phyloP scores from a whole-genome alignment of 176 grass and related monocot species.

The Oryza brachyantha region DNA sequence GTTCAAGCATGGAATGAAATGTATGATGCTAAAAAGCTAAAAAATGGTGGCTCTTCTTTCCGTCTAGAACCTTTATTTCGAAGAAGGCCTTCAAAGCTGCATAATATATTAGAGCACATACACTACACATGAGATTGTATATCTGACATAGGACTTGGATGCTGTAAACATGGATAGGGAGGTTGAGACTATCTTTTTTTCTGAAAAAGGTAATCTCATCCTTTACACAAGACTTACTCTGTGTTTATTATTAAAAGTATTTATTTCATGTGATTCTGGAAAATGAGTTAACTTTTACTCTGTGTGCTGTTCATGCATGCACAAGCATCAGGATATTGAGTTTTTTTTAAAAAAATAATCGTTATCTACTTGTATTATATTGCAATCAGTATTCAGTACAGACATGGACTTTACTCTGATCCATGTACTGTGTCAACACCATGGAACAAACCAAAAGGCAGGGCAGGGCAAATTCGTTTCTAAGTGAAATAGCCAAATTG shows the following conservation, averaged over 20 bases:
- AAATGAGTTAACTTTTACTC: background rate
- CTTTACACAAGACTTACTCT: background rate
- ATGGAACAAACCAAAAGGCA: background rate
- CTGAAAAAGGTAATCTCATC: slow-evolving; percentile 42
- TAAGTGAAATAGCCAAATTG: background rate
- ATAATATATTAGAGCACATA: slow-evolving; percentile 62
- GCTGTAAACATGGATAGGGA: slow-evolving; percentile 26
- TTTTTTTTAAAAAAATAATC: background rate
- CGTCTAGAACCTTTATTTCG: slow-evolving; percentile 65
- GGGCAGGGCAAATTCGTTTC: background rate
- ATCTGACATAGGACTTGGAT: slow-evolving; percentile 19
- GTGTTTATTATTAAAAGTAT: background rate
- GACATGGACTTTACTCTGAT: background rate
- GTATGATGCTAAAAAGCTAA: slow-evolving; percentile 73
- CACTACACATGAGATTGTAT: slow-evolving; percentile 37
- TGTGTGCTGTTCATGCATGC: background rate
- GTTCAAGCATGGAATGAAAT: slow-evolving; percentile 78
- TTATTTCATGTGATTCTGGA: background rate
- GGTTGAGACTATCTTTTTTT: slow-evolving; percentile 20
- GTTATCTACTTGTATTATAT: background rate
- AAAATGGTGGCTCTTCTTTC: slow-evolving; percentile 54
- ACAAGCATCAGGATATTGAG: background rate
- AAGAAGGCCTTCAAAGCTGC: slow-evolving; percentile 57
- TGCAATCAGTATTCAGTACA: background rate
- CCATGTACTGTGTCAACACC: background rate